Evolutionary conservation across 169 alveolate species (phyloP).

Genomic region (Cryptosporidium parvum): DNA sequence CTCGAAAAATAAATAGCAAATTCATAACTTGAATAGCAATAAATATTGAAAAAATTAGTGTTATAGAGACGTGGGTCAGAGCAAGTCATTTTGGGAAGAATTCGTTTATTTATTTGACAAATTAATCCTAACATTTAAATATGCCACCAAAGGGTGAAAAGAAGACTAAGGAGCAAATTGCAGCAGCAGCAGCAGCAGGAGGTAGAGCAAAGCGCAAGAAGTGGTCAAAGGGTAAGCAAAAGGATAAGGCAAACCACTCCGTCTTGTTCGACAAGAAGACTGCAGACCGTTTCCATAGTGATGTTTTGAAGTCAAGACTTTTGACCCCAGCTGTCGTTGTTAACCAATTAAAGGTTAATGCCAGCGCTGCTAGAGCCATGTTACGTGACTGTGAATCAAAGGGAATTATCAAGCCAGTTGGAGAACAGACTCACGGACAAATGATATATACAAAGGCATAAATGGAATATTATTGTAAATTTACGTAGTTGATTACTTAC

Average conservation of each 20-base stretch:
- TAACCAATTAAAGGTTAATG: slow-evolving; percentile 85
- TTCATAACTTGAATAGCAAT: neutral
- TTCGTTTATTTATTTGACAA: slow-evolving; percentile 11
- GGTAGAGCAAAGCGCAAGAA: slow-evolving; percentile 82
- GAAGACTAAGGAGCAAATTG: slow-evolving; percentile 74
- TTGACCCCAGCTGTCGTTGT: slow-evolving; percentile 84
- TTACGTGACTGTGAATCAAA: slow-evolving; percentile 82
- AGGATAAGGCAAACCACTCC: slow-evolving; percentile 87
- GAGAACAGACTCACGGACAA: slow-evolving; percentile 83
- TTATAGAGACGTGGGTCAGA: slow-evolving; percentile 13
- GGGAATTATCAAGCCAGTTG: slow-evolving; percentile 82
- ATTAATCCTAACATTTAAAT: slow-evolving; percentile 4
- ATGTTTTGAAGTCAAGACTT: slow-evolving; percentile 81
- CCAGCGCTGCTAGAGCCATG: slow-evolving; percentile 86
- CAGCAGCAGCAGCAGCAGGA: slow-evolving; percentile 76
- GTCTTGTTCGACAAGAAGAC: slow-evolving; percentile 84
- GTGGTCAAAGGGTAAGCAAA: slow-evolving; percentile 87
- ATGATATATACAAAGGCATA: slow-evolving; percentile 79
- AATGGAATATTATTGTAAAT: slow-evolving; percentile 4
- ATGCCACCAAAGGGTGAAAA: slow-evolving; percentile 77
- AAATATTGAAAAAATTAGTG: neutral
- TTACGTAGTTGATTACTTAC: neutral
- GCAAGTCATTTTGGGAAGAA: neutral
- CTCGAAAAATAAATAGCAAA: slow-evolving; percentile 12
- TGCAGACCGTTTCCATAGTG: slow-evolving; percentile 84